phyloP scores from a whole-genome alignment of 495 filamentous ascomycete genomes.

The Penicillium canariense region DNA sequence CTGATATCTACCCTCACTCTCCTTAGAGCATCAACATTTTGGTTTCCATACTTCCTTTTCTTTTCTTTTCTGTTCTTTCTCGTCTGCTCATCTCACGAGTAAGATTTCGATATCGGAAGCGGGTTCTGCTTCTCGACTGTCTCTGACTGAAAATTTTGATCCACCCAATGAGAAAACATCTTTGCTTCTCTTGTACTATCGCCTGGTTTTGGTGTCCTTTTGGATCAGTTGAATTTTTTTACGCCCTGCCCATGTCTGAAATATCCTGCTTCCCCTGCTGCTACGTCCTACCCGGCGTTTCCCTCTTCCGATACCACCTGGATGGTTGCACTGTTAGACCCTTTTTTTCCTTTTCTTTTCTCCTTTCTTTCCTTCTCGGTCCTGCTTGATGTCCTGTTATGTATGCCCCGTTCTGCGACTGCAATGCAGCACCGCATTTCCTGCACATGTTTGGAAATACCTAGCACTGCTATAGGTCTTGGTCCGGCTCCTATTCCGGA shows the following conservation, averaged over 20 bases:
- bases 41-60: too few species aligned
- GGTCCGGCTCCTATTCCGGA: not conserved
- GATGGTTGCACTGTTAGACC: not conserved
- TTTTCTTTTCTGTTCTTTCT: conserved; percentile 8
- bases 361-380: not conserved
- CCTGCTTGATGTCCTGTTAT: not conserved
- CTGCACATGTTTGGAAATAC: conserved; percentile 18
- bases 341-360: not conserved
- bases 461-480: not conserved
- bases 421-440: not conserved
- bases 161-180: conserved; percentile 14
- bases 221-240: not conserved
- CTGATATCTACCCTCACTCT: too few species aligned
- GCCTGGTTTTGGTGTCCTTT: not conserved
- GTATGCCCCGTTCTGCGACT: conserved; percentile 1
- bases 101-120: conserved; percentile 14
- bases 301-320: not conserved
- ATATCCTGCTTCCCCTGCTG: not conserved
- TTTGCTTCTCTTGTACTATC: conserved; percentile 3
- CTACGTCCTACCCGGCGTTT: conserved; percentile 4
- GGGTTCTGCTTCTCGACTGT: conserved; percentile 16
- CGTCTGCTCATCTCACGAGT: conserved; percentile 16
- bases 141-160: conserved; percentile 12
- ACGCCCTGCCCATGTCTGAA: not conserved
- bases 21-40: too few species aligned